A percentile compares a stretch with the other conserved stretches of the same genome.
Evolutionary conservation across 306 rosid species (phyloP).

Genomic region (Oemleria cerasiformis): DNA sequence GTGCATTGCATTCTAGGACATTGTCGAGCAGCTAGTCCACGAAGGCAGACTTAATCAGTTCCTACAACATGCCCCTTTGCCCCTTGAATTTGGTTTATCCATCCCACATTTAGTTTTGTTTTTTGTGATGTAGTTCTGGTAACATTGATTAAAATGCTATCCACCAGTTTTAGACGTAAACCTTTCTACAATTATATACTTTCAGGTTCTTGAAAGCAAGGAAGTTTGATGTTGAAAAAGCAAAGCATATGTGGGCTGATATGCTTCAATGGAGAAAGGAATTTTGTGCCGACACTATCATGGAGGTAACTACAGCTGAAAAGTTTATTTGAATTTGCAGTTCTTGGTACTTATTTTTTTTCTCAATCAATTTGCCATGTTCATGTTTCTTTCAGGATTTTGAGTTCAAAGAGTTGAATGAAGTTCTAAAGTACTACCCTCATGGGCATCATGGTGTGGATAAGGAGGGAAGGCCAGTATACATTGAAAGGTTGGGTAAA

Average conservation of each 20-base stretch:
- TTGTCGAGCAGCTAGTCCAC: no score
- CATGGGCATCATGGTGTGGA: constrained; percentile 97
- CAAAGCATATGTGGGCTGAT: constrained; percentile 97
- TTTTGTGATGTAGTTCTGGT: constrained; percentile 4
- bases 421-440: constrained; percentile 76
- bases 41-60: no score
- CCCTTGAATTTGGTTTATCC: background rate
- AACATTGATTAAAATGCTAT: background rate
- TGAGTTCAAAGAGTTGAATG: constrained; percentile 70
- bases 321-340: constrained; percentile 4
- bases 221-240: constrained; percentile 81
- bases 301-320: constrained; percentile 48
- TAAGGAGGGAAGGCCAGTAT: constrained; percentile 95
- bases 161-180: background rate
- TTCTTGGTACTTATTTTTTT: constrained; percentile 8
- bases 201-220: constrained; percentile 90
- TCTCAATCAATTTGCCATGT: constrained; percentile 19
- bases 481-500: constrained; percentile 92
- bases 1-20: no score
- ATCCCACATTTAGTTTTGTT: background rate
- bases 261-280: constrained; percentile 96
- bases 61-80: no score
- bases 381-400: constrained; percentile 58
- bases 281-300: constrained; percentile 68
- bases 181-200: constrained; percentile 13